phyloP scores from a whole-genome alignment of 2,329 filamentous ascomycete species.

The Aspergillus texensis region DNA sequence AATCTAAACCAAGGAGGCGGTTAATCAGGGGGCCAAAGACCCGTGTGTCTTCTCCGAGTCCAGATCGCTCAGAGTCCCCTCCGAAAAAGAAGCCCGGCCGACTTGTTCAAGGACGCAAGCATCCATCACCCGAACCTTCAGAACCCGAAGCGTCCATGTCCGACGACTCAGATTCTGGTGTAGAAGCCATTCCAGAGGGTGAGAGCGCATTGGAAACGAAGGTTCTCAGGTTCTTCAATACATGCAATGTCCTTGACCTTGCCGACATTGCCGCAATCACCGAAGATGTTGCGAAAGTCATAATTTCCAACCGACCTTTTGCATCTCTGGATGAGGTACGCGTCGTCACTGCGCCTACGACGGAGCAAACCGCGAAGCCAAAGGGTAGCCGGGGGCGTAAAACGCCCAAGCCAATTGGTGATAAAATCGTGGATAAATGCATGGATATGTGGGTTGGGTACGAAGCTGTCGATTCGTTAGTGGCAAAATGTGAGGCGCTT shows the following conservation, averaged over 20 bases:
- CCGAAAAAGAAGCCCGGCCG: conserved; percentile 38
- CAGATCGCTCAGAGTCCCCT: conserved; percentile 24
- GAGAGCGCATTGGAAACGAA: conserved; percentile 50
- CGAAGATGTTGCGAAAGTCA: conserved; percentile 66
- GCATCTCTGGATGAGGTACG: conserved; percentile 65
- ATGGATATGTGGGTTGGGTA: conserved; percentile 77
- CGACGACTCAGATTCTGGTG: conserved; percentile 48
- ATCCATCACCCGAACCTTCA: conserved; percentile 33
- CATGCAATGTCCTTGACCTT: conserved; percentile 72
- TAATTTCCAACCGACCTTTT: conserved; percentile 79
- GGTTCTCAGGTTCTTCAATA: conserved; percentile 82
- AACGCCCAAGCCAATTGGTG: conserved; percentile 61
- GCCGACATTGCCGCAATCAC: conserved; percentile 79
- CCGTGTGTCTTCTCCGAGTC: conserved; percentile 31
- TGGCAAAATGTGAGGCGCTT: conserved; percentile 72
- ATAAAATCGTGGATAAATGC: conserved; percentile 68
- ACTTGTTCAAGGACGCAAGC: conserved; percentile 55
- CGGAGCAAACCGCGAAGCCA: conserved; percentile 40
- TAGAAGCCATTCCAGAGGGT: conserved; percentile 44
- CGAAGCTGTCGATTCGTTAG: conserved; percentile 79
- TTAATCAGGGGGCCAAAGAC: conserved; percentile 42
- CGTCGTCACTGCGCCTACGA: conserved; percentile 57
- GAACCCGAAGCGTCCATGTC: conserved; percentile 46
- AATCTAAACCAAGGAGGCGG: conserved; percentile 38
- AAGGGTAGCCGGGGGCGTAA: conserved; percentile 57